Conservation (phyloP, 2,329 filamentous ascomycete species). For the Aphanocladium album region DNA sequence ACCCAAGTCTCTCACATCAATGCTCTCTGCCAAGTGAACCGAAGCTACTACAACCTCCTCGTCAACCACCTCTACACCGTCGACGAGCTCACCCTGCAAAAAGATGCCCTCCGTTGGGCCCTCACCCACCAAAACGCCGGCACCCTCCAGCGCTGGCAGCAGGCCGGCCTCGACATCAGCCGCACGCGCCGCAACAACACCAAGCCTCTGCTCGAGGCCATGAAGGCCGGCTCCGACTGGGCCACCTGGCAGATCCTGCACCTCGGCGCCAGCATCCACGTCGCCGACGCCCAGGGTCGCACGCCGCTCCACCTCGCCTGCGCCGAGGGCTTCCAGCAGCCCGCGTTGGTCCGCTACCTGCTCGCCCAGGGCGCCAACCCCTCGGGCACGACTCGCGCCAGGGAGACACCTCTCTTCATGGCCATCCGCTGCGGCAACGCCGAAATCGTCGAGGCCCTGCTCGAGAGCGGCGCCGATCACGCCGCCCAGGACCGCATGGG, state of each 20-base stretch:
- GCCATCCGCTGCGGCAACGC: constrained; percentile 6
- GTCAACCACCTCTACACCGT: constrained; percentile 11
- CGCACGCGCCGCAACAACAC: constrained; percentile 10
- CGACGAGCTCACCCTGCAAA: constrained; percentile 10
- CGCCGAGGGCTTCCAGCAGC: constrained; percentile 3
- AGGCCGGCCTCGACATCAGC: constrained; percentile 9
- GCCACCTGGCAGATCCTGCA: constrained; percentile 10
- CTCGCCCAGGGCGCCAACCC: constrained; percentile 5
- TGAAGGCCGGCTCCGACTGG: constrained; percentile 9
- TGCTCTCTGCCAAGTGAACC: constrained; percentile 7
- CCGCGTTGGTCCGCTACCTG: constrained; percentile 6
- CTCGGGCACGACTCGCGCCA: not conserved
- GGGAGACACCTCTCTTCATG: constrained; percentile 1
- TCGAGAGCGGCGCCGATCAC: constrained; percentile 5
- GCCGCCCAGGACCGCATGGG: constrained; percentile 1
- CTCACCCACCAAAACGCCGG: constrained; percentile 8
- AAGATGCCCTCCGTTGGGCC: constrained; percentile 11
- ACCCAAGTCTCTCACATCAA: constrained; percentile 8
- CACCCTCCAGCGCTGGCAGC: constrained; percentile 5
- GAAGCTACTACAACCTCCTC: constrained; percentile 10
- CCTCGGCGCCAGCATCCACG: constrained; percentile 5
- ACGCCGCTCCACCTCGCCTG: constrained; percentile 10
- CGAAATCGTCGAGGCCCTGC: constrained; percentile 6
- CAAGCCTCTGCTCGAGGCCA: constrained; percentile 4
- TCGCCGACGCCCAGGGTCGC: not conserved